Conservation (phyloP, 139 green algal genomes). For the Pseudopediastrum boryanum region DNA sequence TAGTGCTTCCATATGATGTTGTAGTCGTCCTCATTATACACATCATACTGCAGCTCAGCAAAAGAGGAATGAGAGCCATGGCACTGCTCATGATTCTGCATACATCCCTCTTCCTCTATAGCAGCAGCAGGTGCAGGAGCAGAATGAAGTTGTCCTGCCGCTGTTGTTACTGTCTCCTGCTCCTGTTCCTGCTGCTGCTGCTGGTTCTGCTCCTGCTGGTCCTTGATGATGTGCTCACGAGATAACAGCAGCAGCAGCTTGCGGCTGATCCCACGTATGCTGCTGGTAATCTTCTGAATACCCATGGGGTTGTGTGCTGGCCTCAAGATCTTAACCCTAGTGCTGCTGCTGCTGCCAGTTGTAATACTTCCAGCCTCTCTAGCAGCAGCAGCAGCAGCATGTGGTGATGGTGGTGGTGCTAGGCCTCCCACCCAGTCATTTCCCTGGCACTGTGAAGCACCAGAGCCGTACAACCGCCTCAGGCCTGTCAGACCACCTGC, state of each 20-base stretch:
- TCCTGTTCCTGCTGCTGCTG: conserved; percentile 6
- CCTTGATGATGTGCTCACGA: too few species aligned
- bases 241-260: too few species aligned
- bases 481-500: conserved; percentile 22
- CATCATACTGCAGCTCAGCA: conserved; percentile 51
- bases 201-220: neutral
- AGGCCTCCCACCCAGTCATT: conserved; percentile 25
- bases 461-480: neutral
- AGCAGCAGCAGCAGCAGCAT: too few species aligned
- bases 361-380: too few species aligned
- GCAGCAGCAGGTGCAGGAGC: neutral
- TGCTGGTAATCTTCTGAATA: too few species aligned
- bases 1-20: conserved; percentile 49
- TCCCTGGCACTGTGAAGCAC: neutral
- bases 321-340: too few species aligned
- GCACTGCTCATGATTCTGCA: neutral
- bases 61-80: conserved; percentile 5
- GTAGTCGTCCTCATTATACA: conserved; percentile 56
- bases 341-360: neutral
- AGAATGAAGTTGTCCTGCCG: neutral
- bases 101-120: neutral
- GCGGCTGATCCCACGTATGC: too few species aligned
- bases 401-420: neutral
- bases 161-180: neutral
- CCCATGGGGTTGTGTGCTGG: too few species aligned